Base-by-base conservation (phyloP, 768 basidiomycete species). In the Agrocybe praecox region DNA sequence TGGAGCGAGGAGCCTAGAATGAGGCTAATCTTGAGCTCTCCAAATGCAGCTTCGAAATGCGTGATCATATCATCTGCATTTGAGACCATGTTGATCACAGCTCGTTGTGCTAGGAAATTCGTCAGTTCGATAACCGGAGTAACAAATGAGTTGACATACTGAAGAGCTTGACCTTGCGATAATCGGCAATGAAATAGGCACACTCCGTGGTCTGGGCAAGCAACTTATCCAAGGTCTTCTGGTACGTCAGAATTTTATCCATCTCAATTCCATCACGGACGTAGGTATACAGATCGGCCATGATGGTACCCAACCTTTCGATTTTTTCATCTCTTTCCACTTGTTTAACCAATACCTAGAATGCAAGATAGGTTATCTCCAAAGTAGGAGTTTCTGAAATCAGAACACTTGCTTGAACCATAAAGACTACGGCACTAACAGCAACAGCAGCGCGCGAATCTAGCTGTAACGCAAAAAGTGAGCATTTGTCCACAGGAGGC, bases 1-100 rank as follows among this genome's bases (percentile, higher is more conserved):
- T 57, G 56, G 18, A 57, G 56, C 6, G 56, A 50, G 14, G 56
- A 45, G 7, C 56, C 56, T 19, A 57, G 32, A 40, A 57, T 52
- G 17, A 57, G 56, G 32, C 51, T 49, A 2, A 57, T 52, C n/a
- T 57, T 57, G 15, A 57, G 42, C 15, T 57, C 49, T 14, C 56
- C 56, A 21, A 57, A 57, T 9, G 49, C 49, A 15, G 23, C 32
- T 19, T 57, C 48, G 32, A 57, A 57, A 10, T 47, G 40, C 11
- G 29, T 22, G 50, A 57, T 57, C 56, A 57, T 57, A 2, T 22
- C n/a, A 26, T 57, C 56, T 22, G 56, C 56, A 33, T 49, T 36
- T 11, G 56, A 57, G 10, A 47, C 45, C 7, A 57, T n/a, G 36
- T 57, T 44, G n/a, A 57, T 23, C 18, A 57, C 36, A 11, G 56